Evolutionary conservation across 768 basidiomycete species (phyloP).

Genomic region (Saitozyma sp.): DNA sequence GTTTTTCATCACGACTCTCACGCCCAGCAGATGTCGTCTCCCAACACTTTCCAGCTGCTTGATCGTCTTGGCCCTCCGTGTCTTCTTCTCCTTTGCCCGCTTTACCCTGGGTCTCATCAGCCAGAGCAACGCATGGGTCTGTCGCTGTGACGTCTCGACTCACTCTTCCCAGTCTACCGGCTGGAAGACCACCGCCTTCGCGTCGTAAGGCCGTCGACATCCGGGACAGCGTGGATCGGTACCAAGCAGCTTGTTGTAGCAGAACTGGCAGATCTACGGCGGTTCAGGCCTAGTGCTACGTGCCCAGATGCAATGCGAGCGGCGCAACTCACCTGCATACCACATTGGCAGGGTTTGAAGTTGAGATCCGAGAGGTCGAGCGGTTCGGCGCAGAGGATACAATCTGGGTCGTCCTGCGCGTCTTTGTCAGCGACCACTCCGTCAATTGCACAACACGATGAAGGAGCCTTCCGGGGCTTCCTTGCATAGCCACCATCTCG

Average conservation of each 20-base stretch:
- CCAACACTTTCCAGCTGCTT: constrained; percentile 88
- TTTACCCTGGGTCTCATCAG: constrained; percentile 67
- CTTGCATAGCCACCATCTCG: neutral
- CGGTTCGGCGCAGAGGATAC: constrained; percentile 96
- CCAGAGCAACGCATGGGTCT: neutral
- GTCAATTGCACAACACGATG: neutral
- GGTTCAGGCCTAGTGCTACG: neutral
- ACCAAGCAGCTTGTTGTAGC: constrained; percentile 98
- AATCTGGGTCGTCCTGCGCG: constrained; percentile 89
- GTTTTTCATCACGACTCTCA: constrained; percentile 93
- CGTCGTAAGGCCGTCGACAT: constrained; percentile 87
- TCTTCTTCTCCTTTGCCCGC: constrained; percentile 91
- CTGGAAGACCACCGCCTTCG: constrained; percentile 91
- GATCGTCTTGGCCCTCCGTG: constrained; percentile 87
- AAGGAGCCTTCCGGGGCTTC: neutral
- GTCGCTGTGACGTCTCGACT: constrained; percentile 50
- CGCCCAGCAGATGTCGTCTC: constrained; percentile 82
- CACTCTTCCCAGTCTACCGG: constrained; percentile 94
- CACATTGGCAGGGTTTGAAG: constrained; percentile 98
- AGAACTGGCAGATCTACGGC: constrained; percentile 93
- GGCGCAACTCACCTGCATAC: constrained; percentile 75
- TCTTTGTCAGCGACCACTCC: constrained; percentile 1
- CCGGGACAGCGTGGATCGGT: constrained; percentile 96
- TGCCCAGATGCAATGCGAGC: neutral
- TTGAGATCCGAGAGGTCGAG: constrained; percentile 99